Percentiles rank a stretch among this genome's conserved stretches.
phyloP scores from a whole-genome alignment of 75 land plant genomes.

The Cupressus sempervirens region DNA sequence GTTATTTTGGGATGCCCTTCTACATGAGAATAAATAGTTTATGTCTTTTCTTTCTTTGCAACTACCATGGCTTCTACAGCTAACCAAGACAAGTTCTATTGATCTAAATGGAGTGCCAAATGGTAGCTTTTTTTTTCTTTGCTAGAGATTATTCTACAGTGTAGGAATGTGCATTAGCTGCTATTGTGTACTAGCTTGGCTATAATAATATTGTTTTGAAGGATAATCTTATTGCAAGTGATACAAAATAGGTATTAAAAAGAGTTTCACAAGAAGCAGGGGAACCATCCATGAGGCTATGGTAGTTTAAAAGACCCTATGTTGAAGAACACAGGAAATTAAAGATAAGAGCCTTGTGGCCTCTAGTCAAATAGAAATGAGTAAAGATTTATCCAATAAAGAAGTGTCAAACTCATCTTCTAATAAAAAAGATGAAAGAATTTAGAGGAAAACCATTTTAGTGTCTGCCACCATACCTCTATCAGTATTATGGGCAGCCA shows the following conservation, averaged over 20 bases:
- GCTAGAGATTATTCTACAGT: slow-evolving; percentile 25
- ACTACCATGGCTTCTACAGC: slow-evolving; percentile 77
- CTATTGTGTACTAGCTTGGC: slow-evolving; percentile 65
- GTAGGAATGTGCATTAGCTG: slow-evolving; percentile 36
- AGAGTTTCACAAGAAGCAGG: too few species aligned
- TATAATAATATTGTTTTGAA: slow-evolving; percentile 45
- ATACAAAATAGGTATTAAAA: slow-evolving; percentile 67
- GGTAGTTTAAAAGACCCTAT: too few species aligned
- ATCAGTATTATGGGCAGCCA: slow-evolving; percentile 84
- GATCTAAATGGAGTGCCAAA: slow-evolving; percentile 12
- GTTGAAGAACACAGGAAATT: too few species aligned
- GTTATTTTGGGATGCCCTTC: slow-evolving; percentile 37
- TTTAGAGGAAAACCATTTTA: slow-evolving; percentile 68
- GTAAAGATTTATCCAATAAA: not conserved
- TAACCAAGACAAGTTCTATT: slow-evolving; percentile 32
- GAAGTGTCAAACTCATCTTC: not conserved
- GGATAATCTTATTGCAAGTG: slow-evolving; percentile 61
- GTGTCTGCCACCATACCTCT: slow-evolving; percentile 94
- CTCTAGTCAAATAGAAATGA: slow-evolving; percentile 17
- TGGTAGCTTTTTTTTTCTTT: slow-evolving; percentile 8
- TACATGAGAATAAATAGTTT: slow-evolving; percentile 47
- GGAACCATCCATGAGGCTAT: too few species aligned
- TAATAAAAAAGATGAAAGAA: slow-evolving; percentile 10
- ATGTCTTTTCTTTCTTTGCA: slow-evolving; percentile 51
- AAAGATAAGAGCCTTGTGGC: slow-evolving; percentile 8